phyloP scores from a whole-genome alignment of 2,329 filamentous ascomycete species.

The Xylaria sp. region DNA sequence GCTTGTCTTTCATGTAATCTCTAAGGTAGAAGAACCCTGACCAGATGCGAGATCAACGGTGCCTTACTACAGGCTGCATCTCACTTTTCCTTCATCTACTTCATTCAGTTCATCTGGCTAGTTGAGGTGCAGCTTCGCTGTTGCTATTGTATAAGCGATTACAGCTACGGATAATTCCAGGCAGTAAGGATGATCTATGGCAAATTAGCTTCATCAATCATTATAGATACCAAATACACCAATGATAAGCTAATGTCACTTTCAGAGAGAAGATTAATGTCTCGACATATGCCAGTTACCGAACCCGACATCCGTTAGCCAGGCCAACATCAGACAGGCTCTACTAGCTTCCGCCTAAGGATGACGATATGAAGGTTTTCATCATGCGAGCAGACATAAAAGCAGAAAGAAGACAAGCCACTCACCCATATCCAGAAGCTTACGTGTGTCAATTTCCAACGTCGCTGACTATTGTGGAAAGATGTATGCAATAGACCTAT shows the following conservation, averaged over 20 bases:
- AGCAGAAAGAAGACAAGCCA: conserved; percentile 24
- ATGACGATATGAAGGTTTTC: conserved; percentile 92
- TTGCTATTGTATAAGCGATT: background rate
- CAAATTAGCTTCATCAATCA: conserved; percentile 17
- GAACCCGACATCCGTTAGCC: conserved; percentile 46
- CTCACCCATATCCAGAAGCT: conserved; percentile 42
- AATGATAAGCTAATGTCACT: conserved; percentile 21
- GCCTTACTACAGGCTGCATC: background rate
- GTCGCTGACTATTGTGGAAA: conserved; percentile 12
- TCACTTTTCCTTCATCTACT: background rate
- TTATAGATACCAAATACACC: background rate
- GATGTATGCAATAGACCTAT: background rate
- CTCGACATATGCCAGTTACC: conserved; percentile 54
- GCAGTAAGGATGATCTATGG: background rate
- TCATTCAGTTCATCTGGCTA: background rate
- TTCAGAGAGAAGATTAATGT: conserved; percentile 69
- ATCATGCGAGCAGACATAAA: conserved; percentile 68
- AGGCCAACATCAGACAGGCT: conserved; percentile 47
- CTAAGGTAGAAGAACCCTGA: background rate
- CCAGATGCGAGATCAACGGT: background rate
- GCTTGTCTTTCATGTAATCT: background rate
- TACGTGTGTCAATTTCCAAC: background rate
- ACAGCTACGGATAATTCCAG: background rate
- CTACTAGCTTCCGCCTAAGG: conserved; percentile 83
- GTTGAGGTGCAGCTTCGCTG: background rate